Base-by-base conservation (phyloP, 192 early-diverging fungal genomes). In the Entomortierella chlamydospora region DNA sequence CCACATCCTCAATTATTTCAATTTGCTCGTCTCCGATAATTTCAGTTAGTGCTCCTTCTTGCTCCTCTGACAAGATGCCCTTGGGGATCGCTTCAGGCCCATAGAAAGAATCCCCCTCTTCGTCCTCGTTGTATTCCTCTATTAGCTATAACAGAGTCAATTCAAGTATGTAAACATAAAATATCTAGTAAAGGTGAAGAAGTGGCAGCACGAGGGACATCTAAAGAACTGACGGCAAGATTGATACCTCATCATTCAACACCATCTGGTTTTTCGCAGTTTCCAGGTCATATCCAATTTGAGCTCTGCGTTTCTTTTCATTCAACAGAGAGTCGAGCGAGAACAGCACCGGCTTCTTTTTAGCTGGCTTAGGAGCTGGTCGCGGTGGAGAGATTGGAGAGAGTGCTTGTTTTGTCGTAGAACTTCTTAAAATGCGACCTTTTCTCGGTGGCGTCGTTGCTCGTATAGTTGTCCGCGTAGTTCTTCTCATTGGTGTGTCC, bases 31-130 rank as follows among this genome's bases (percentile, higher is more conserved):
- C 68, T 20, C 57, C 26, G 2, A 79, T 79, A 31, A 79, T 79
- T 50, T 66, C 68, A 12, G 25, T 39, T 23, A 79, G 31, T 2
- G 25, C 68, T 9, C 51, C 68, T 41, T 79, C 76, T 22, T 79
- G 68, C 15, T 79, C 57, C 31, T 79, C 68, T 5, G 76, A 55
- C 18, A 79, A 53, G 11, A 79, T 47, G 12, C 76, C 76, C 22
- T 70, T 65, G 3, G 76, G 76, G 9, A 79, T 65, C 12, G 30
- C 47, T 10, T 45, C 39, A 17, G 62, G 7, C 11, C 55, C 50
- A 15, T n/a, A 41, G 0, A 31, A 1, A 0, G 45, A 23, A 5
- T 53, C 63, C 1, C 59, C 61, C 10, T 70, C 56, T 0, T 79
- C 68, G 10, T 62, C 58, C 1, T 65, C 62, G 11, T 39, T 57